phyloP scores from a whole-genome alignment of 169 alveolate species.

The Plasmodium chabaudi region DNA sequence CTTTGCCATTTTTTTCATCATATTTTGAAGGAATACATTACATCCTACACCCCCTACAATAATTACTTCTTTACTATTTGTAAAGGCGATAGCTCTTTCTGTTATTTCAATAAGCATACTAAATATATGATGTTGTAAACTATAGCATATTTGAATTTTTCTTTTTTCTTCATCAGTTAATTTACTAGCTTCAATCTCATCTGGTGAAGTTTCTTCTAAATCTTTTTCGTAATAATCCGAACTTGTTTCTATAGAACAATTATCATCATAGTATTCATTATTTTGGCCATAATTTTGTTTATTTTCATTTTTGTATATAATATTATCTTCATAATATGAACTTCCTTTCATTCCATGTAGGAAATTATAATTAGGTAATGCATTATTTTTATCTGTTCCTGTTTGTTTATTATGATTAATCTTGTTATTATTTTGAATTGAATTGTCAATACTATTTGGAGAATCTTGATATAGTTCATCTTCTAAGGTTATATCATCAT shows the following conservation, averaged over 20 bases:
- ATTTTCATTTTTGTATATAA: constrained; percentile 11
- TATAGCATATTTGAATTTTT: constrained; percentile 93
- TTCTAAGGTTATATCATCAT: neutral
- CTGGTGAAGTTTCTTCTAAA: neutral
- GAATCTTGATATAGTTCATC: neutral
- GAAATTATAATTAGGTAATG: neutral
- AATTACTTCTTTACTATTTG: constrained; percentile 94
- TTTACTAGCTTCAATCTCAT: constrained; percentile 74
- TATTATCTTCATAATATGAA: constrained; percentile 69
- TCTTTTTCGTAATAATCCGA: constrained; percentile 45
- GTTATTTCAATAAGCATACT: constrained; percentile 98
- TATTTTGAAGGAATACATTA: constrained; percentile 95
- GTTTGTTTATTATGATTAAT: neutral
- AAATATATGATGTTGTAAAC: constrained; percentile 96
- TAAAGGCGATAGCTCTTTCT: constrained; percentile 99
- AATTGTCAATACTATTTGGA: too few species aligned
- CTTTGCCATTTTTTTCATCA: constrained; percentile 96
- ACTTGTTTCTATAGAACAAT: constrained; percentile 52
- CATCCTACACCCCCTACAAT: constrained; percentile 99
- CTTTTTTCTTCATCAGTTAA: constrained; percentile 74
- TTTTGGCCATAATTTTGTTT: constrained; percentile 49
- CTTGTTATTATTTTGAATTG: neutral
- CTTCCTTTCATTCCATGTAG: constrained; percentile 37
- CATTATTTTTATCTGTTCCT: too few species aligned
- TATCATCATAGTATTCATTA: constrained; percentile 23